These are phyloP conservation scores for Colletotrichum sp. DNA, from an alignment of 2,329 filamentous ascomycete species.

Conservation along the genomic window DNA sequence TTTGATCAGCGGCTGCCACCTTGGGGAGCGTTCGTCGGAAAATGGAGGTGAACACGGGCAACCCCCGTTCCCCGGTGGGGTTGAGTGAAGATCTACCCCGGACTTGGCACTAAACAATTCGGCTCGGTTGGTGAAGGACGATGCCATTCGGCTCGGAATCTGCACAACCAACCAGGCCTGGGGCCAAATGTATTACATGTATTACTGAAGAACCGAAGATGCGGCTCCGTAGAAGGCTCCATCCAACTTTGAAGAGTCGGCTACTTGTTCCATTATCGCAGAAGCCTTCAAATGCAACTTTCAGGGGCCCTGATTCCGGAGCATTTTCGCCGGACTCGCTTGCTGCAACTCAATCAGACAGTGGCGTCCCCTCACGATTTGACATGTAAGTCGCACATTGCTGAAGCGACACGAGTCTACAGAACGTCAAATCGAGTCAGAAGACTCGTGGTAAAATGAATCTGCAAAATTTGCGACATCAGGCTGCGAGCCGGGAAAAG, in stretches of 20 bases:
- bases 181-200: background rate
- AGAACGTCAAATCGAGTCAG: background rate
- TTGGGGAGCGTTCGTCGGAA: background rate
- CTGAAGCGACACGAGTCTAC: background rate
- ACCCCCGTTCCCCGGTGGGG: conserved; percentile 6
- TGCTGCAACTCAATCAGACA: background rate
- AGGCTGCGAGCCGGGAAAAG: background rate
- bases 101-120: background rate
- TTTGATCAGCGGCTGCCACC: background rate
- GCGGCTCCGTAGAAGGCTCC: background rate
- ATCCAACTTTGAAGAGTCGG: background rate
- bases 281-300: background rate
- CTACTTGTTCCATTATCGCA: background rate
- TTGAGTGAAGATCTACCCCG: background rate
- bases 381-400: background rate
- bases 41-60: background rate
- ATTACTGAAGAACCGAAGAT: background rate
- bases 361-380: background rate
- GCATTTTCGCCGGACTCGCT: background rate
- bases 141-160: background rate
- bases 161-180: background rate
- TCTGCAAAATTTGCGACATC: background rate
- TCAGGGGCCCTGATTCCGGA: background rate
- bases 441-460: background rate
- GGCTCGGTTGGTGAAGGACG: background rate